These are phyloP conservation scores for Furcasterigmium furcatum DNA, from an alignment of 2,329 filamentous ascomycete species.

Conservation along the genomic window DNA sequence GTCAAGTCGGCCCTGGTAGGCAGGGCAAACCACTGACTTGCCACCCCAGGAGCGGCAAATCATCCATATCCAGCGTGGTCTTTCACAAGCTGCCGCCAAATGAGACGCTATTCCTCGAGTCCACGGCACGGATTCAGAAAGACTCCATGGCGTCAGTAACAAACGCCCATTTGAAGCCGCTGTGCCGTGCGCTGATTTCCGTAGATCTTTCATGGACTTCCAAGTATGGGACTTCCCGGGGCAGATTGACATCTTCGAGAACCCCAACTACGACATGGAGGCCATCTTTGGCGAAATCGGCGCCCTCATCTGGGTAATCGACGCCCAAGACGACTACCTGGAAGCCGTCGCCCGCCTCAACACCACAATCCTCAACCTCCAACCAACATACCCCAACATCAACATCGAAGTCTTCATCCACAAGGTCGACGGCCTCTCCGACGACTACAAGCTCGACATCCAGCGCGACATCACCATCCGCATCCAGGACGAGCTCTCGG, in stretches of 20 bases:
- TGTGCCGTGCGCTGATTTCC: background rate
- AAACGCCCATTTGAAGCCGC: background rate
- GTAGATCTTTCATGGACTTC: conserved; percentile 97
- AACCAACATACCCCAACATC: conserved; percentile 85
- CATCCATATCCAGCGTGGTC: conserved; percentile 97
- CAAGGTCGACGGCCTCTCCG: conserved; percentile 96
- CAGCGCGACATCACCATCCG: conserved; percentile 95
- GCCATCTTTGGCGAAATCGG: conserved; percentile 93
- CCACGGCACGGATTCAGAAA: conserved; percentile 90
- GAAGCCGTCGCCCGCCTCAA: conserved; percentile 87
- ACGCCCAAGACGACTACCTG: conserved; percentile 96
- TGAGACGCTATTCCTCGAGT: conserved; percentile 93
- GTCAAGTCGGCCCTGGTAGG: too few species aligned
- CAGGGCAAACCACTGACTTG: background rate
- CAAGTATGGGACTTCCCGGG: conserved; percentile 98
- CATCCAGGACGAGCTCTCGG: conserved; percentile 92
- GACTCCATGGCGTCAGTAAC: conserved; percentile 83
- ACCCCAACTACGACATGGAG: conserved; percentile 85
- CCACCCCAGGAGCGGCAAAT: conserved; percentile 88
- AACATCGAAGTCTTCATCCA: conserved; percentile 99
- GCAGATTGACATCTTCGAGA: conserved; percentile 85
- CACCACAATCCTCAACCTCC: conserved; percentile 82
- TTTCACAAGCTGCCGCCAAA: conserved; percentile 97
- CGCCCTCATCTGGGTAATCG: conserved; percentile 96
- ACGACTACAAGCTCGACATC: conserved; percentile 94